Conservation (phyloP, 129 eudicot genomes). For the Saposhnikovia divaricata region DNA sequence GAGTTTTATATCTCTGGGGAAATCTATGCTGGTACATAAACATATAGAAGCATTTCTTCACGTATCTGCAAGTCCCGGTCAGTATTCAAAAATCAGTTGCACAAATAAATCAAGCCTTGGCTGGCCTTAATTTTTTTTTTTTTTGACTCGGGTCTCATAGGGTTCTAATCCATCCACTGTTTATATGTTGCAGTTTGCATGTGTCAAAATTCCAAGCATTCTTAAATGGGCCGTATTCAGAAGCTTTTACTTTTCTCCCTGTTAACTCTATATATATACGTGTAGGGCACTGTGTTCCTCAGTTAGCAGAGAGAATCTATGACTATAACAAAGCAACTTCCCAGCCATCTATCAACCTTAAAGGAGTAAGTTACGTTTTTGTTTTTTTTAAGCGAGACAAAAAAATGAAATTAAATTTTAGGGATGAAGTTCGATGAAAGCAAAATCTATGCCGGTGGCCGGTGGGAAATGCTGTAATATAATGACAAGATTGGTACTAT, state of each 20-base stretch:
- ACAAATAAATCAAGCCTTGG: background rate
- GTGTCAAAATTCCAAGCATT: no score
- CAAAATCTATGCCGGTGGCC: no score
- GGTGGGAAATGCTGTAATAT: no score
- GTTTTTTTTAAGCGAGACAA: no score
- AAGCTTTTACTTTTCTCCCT: background rate
- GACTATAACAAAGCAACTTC: slow-evolving; percentile 47
- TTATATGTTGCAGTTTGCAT: no score
- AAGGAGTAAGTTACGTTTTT: slow-evolving; percentile 62
- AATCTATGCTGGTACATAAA: slow-evolving; percentile 74
- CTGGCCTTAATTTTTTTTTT: no score
- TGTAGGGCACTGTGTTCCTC: slow-evolving; percentile 91
- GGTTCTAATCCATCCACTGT: no score
- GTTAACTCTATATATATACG: background rate
- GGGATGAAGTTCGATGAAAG: no score
- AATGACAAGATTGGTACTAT: no score
- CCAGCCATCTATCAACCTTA: slow-evolving; percentile 58
- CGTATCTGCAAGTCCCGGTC: background rate
- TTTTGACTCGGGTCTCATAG: no score
- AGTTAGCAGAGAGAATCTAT: slow-evolving; percentile 58
- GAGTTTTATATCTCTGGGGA: slow-evolving; percentile 89
- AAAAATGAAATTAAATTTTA: no score
- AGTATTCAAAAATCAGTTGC: background rate
- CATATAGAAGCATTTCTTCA: background rate
- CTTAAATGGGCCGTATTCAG: background rate